phyloP scores from a whole-genome alignment of 176 grass and related monocot genomes.

The Zizania latifolia region DNA sequence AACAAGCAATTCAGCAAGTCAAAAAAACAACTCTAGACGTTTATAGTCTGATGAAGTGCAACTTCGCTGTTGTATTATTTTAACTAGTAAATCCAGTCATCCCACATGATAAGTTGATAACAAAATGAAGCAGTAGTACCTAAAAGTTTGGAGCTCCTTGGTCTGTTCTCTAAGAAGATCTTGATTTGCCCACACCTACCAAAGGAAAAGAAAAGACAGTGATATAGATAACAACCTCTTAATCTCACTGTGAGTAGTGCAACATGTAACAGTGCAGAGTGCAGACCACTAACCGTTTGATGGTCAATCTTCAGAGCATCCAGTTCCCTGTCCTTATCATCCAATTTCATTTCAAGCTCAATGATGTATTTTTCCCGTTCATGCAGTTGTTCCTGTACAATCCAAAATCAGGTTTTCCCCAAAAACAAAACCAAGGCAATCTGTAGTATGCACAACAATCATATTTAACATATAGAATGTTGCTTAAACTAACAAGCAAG shows the following conservation, averaged over 20 bases:
- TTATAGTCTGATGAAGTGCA: not conserved
- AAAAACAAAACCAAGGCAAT: not conserved
- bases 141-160: constrained; percentile 76
- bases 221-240: not conserved
- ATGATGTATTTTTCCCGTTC: constrained; percentile 84
- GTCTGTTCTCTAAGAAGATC: constrained; percentile 97
- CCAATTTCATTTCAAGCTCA: constrained; percentile 84
- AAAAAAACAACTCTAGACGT: not conserved
- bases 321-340: constrained; percentile 78
- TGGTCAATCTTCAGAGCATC: constrained; percentile 80
- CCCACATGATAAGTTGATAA: not conserved
- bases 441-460: not conserved
- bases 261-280: too few relatives aligned
- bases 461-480: not conserved
- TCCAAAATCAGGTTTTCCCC: not conserved
- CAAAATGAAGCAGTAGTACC: constrained; percentile 40
- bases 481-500: not conserved
- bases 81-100: not conserved
- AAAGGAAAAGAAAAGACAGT: constrained; percentile 18
- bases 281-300: constrained; percentile 65
- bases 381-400: constrained; percentile 81
- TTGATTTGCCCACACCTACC: constrained; percentile 92
- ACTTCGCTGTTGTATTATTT: not conserved
- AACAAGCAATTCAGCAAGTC: not conserved
- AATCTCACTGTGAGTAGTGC: not conserved